A percentile compares a stretch with the other conserved stretches of the same genome.
Conservation (phyloP, 2,329 filamentous ascomycete genomes). For the Fusarium solani-melongenae region DNA sequence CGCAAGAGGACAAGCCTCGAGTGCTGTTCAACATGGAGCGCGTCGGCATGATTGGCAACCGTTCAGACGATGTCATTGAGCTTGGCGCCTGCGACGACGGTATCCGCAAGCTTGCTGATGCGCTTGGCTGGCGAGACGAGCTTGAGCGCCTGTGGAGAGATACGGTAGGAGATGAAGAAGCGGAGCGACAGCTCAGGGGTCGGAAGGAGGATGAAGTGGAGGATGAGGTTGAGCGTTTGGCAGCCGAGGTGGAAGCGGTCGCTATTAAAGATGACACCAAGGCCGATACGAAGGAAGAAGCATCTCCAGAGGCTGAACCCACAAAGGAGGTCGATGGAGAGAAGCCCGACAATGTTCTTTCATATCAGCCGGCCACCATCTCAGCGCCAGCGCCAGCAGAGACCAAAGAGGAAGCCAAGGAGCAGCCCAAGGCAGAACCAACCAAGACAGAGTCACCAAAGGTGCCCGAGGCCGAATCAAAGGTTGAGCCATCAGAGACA, state of each 20-base stretch:
- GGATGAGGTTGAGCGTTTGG: conserved; percentile 57
- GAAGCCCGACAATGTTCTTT: neutral
- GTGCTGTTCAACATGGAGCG: conserved; percentile 88
- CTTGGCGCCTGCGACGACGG: conserved; percentile 87
- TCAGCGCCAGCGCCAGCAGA: neutral
- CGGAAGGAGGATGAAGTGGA: conserved; percentile 53
- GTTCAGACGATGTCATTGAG: conserved; percentile 85
- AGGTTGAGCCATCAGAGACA: neutral
- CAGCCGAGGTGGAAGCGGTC: conserved; percentile 49
- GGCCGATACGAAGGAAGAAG: neutral
- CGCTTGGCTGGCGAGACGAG: conserved; percentile 87
- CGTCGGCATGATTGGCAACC: conserved; percentile 81
- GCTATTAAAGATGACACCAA: conserved; percentile 45
- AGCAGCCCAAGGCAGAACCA: neutral
- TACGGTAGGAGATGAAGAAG: conserved; percentile 71
- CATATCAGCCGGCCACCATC: neutral
- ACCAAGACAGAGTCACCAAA: conserved; percentile 8
- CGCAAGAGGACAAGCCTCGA: conserved; percentile 72
- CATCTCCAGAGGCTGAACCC: neutral
- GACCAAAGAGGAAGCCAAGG: neutral
- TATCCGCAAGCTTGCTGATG: conserved; percentile 80
- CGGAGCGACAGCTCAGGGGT: conserved; percentile 57
- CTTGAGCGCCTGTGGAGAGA: conserved; percentile 80
- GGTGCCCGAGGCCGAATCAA: neutral
- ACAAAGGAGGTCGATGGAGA: neutral